phyloP scores from a whole-genome alignment of 148 eudicot genomes.

The Rhododendron williamsianum region DNA sequence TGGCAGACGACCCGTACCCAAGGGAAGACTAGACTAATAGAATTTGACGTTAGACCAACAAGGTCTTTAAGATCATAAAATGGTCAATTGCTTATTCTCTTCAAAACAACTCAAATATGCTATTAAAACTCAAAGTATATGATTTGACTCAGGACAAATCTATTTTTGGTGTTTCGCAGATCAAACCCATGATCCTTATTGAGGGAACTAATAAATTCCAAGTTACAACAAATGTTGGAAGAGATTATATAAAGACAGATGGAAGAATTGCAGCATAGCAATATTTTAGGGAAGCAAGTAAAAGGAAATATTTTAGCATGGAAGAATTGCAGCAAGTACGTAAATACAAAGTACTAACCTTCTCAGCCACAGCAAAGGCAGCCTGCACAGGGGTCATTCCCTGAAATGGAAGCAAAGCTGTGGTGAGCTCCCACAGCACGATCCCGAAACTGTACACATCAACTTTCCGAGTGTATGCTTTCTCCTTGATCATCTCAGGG shows the following conservation, averaged over 20 bases:
- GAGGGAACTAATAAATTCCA: not conserved
- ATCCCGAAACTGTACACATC: constrained; percentile 97
- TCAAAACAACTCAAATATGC: not conserved
- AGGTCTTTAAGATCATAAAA: not conserved
- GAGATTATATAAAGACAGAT: not conserved
- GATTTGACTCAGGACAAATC: not conserved
- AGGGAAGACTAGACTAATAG: not conserved
- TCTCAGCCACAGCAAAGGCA: constrained; percentile 92
- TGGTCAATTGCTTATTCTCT: not conserved
- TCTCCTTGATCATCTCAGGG: constrained; percentile 96
- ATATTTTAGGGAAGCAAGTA: not conserved
- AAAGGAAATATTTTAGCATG: not conserved
- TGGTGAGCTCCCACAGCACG: constrained; percentile 94
- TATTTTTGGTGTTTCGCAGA: not conserved
- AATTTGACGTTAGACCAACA: not conserved
- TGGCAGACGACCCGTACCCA: not conserved
- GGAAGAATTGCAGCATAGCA: not conserved
- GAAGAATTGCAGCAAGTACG: not conserved
- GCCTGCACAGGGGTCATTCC: constrained; percentile 99
- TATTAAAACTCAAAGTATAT: not conserved
- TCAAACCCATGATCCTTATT: not conserved
- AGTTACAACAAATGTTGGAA: not conserved
- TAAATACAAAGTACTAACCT: constrained; percentile 38
- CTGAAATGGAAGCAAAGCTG: constrained; percentile 93
- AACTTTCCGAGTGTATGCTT: constrained; percentile 74